phyloP scores from a whole-genome alignment of 2,329 filamentous ascomycete species.

The Ophiostoma pallidulum region DNA sequence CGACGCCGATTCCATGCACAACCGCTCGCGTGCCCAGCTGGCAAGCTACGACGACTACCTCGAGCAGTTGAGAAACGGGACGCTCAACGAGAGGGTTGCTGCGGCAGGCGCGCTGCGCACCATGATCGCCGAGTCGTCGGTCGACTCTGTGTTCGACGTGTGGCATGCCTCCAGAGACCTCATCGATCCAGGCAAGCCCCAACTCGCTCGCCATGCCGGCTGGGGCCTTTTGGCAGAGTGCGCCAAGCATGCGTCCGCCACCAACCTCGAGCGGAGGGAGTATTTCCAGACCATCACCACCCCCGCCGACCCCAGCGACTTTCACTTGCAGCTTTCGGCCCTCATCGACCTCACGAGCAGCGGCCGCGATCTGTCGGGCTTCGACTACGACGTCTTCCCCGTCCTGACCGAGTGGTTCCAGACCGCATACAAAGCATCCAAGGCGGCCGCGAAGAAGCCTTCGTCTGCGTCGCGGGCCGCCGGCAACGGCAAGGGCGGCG shows the following conservation, averaged over 20 bases:
- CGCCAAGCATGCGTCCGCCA: constrained; percentile 51
- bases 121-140: constrained; percentile 48
- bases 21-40: constrained; percentile 31
- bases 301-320: constrained; percentile 50
- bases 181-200: constrained; percentile 47
- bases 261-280: constrained; percentile 56
- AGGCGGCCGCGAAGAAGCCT: constrained; percentile 28
- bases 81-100: constrained; percentile 42
- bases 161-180: constrained; percentile 59
- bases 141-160: constrained; percentile 51
- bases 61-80: constrained; percentile 44
- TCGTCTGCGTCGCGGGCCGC: constrained; percentile 21
- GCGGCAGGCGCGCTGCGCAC: constrained; percentile 49
- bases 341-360: constrained; percentile 52
- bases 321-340: constrained; percentile 55
- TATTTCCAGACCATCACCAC: constrained; percentile 55
- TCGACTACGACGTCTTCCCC: constrained; percentile 57
- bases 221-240: constrained; percentile 59
- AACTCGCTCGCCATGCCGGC: constrained; percentile 45
- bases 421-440: constrained; percentile 39
- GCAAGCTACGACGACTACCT: constrained; percentile 45
- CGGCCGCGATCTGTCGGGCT: constrained; percentile 54
- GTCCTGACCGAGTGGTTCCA: constrained; percentile 53
- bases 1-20: constrained; percentile 36
- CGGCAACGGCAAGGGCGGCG: constrained; percentile 27